Evolutionary conservation across 768 basidiomycete species (phyloP).

Genomic region (Serendipita indica): DNA sequence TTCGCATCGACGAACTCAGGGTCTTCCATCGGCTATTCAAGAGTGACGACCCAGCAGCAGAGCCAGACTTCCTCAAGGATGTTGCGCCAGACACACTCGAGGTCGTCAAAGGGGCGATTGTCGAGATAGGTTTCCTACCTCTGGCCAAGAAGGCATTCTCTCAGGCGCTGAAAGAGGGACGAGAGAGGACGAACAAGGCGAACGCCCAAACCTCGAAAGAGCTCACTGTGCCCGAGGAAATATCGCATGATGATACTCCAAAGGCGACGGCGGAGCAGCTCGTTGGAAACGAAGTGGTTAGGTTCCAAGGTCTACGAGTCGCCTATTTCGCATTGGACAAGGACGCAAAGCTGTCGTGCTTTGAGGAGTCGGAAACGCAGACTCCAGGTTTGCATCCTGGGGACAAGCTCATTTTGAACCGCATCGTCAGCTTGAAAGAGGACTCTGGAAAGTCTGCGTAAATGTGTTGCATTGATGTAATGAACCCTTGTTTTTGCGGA

Average conservation of each 20-base stretch:
- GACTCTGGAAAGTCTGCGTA: conserved; percentile 57
- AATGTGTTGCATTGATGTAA: neutral
- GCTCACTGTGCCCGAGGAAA: conserved; percentile 20
- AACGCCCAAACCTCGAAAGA: conserved; percentile 40
- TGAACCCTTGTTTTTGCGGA: neutral
- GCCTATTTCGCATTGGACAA: conserved; percentile 92
- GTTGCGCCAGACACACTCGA: conserved; percentile 72
- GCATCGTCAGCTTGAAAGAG: conserved; percentile 89
- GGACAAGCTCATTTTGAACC: conserved; percentile 75
- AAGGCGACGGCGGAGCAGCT: conserved; percentile 63
- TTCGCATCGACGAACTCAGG: conserved; percentile 74
- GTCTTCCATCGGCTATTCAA: conserved; percentile 91
- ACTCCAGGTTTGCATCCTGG: conserved; percentile 39
- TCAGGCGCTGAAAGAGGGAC: conserved; percentile 42
- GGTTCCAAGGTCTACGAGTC: conserved; percentile 92
- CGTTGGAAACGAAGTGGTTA: conserved; percentile 78
- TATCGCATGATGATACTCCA: conserved; percentile 39
- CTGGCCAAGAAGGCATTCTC: conserved; percentile 53
- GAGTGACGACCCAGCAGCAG: conserved; percentile 67
- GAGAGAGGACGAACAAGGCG: conserved; percentile 45
- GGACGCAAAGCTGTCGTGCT: conserved; percentile 53
- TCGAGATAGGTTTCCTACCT: conserved; percentile 81
- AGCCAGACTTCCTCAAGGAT: conserved; percentile 67
- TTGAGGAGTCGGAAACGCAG: conserved; percentile 39
- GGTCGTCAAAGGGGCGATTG: conserved; percentile 61